These are phyloP conservation scores for Diplosphaera chodatii DNA, from an alignment of 139 green algal species.

Conservation along the genomic window DNA sequence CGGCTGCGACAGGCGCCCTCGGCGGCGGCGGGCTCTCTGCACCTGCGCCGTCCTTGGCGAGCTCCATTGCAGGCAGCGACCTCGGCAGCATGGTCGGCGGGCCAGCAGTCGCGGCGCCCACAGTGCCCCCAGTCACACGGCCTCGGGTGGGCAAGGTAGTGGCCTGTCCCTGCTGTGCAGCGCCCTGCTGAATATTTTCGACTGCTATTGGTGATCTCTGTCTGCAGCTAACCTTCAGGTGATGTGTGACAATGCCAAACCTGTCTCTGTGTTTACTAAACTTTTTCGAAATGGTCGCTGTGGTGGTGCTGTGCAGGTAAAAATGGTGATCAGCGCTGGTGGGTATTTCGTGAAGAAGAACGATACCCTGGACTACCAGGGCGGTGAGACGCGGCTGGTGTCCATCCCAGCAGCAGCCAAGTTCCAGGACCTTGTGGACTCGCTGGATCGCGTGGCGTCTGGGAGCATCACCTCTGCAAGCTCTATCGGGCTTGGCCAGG, in stretches of 20 bases:
- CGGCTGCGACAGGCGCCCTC: neutral
- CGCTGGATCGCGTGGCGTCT: slow-evolving; percentile 19
- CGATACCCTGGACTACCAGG: slow-evolving; percentile 31
- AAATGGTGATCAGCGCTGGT: slow-evolving; percentile 33
- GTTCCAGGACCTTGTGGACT: slow-evolving; percentile 26
- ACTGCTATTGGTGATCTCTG: too few species aligned
- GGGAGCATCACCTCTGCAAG: slow-evolving; percentile 8
- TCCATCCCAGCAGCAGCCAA: slow-evolving; percentile 18
- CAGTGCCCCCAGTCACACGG: neutral
- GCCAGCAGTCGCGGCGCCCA: neutral
- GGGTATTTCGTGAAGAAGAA: slow-evolving; percentile 22
- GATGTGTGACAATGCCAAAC: too few species aligned
- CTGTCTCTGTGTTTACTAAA: too few species aligned
- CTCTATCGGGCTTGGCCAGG: slow-evolving; percentile 12
- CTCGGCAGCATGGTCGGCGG: neutral
- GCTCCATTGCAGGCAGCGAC: neutral
- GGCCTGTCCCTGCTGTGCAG: too few species aligned
- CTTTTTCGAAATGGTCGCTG: too few species aligned
- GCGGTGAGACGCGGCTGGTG: slow-evolving; percentile 67
- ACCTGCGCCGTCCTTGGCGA: too few species aligned
- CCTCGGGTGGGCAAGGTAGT: neutral
- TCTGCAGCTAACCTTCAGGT: too few species aligned
- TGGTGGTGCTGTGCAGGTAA: too few species aligned
- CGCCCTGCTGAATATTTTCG: too few species aligned
- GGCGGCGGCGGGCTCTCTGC: neutral